Percentiles rank a stretch among this genome's conserved stretches.
Conservation (phyloP, 371 early-diverging fungal species). For the Amoeboradix gromovi region DNA sequence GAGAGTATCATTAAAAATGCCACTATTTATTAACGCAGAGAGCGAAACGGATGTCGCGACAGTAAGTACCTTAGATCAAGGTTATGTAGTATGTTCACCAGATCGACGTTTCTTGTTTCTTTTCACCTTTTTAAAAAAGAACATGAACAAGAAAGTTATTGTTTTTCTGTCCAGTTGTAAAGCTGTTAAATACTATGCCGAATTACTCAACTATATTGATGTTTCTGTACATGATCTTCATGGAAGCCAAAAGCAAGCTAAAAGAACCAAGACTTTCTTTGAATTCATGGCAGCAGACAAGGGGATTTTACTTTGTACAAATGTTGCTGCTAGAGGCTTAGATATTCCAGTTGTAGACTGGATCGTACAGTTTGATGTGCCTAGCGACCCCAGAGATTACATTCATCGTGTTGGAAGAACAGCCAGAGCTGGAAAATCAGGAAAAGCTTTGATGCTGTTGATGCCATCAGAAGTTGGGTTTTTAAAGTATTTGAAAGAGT, state of each 20-base stretch:
- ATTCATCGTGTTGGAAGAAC: slow-evolving; percentile 96
- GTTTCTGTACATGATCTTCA: slow-evolving; percentile 80
- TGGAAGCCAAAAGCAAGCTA: slow-evolving; percentile 76
- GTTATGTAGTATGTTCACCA: slow-evolving; percentile 65
- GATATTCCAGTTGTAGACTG: slow-evolving; percentile 93
- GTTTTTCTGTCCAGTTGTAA: slow-evolving; percentile 87
- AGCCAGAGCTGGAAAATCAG: slow-evolving; percentile 65
- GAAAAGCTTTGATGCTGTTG: slow-evolving; percentile 72
- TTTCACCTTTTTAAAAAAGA: slow-evolving; percentile 74
- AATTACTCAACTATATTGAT: slow-evolving; percentile 82
- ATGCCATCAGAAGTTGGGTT: slow-evolving; percentile 81
- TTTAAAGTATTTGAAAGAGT: slow-evolving; percentile 81
- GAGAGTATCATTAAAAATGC: slow-evolving; percentile 68
- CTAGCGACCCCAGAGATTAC: slow-evolving; percentile 80
- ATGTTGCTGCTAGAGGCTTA: slow-evolving; percentile 91
- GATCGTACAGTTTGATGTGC: slow-evolving; percentile 95
- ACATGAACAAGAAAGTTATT: slow-evolving; percentile 67
- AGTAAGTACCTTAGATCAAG: slow-evolving; percentile 78
- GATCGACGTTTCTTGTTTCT: slow-evolving; percentile 67
- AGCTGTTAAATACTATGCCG: slow-evolving; percentile 75
- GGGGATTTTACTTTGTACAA: slow-evolving; percentile 79
- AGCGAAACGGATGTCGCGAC: slow-evolving; percentile 62
- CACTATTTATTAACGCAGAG: slow-evolving; percentile 85
- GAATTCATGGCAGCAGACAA: slow-evolving; percentile 69
- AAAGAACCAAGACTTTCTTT: slow-evolving; percentile 77